Evolutionary conservation across 2,329 filamentous ascomycete species (phyloP).

Genomic region (Aureobasidium subglaciale): DNA sequence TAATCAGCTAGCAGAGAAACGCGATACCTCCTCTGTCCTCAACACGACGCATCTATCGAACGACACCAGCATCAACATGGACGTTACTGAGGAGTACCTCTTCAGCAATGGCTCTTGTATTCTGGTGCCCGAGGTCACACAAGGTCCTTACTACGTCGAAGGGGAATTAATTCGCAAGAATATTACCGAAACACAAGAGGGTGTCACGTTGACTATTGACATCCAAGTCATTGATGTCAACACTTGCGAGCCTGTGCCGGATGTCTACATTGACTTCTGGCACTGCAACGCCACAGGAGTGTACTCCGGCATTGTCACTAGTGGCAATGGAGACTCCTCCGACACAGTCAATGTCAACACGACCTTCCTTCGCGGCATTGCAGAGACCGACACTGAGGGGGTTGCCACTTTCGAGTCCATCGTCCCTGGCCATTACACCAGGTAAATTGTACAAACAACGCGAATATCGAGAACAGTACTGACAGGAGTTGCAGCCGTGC

Average conservation of each 20-base stretch:
- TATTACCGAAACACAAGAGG: slow-evolving; percentile 35
- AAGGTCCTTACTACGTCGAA: slow-evolving; percentile 30
- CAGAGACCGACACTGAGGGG: slow-evolving; percentile 9
- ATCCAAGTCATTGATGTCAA: slow-evolving; percentile 38
- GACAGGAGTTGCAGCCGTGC: slow-evolving; percentile 27
- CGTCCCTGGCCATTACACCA: slow-evolving; percentile 39
- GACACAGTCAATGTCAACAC: slow-evolving; percentile 24
- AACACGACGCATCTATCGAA: not conserved
- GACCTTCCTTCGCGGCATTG: slow-evolving; percentile 16
- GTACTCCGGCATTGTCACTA: slow-evolving; percentile 36
- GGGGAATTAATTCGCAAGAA: slow-evolving; percentile 36
- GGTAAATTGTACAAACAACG: not conserved
- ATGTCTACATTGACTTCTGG: slow-evolving; percentile 40
- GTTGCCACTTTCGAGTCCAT: slow-evolving; percentile 30
- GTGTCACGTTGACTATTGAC: slow-evolving; percentile 36
- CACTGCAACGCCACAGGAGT: slow-evolving; percentile 42
- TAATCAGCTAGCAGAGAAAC: not conserved
- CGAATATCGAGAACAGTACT: not conserved
- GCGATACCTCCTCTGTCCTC: not conserved
- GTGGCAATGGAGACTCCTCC: slow-evolving; percentile 32
- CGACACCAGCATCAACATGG: slow-evolving; percentile 1
- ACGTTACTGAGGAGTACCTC: slow-evolving; percentile 2
- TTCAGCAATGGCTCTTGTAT: slow-evolving; percentile 22
- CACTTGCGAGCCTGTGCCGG: slow-evolving; percentile 33
- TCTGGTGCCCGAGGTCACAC: slow-evolving; percentile 24